A percentile compares a stretch with the other conserved stretches of the same genome.
Conservation (phyloP, 306 rosid genomes). For the Vigna radiata region DNA sequence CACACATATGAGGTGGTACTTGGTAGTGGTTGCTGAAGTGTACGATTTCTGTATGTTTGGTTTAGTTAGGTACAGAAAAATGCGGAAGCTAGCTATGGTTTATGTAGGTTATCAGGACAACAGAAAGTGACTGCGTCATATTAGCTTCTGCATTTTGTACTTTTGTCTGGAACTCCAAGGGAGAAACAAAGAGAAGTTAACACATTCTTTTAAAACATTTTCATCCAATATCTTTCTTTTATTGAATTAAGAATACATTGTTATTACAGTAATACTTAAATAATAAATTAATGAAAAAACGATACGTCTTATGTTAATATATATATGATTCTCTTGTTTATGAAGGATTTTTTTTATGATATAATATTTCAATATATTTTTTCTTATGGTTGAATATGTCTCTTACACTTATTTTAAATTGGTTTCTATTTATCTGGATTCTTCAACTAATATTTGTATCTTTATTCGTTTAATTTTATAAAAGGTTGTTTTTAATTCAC, state of each 20-base stretch:
- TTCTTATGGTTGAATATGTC: too few relatives aligned
- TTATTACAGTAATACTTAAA: too few relatives aligned
- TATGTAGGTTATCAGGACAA: background rate
- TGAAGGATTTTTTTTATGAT: background rate
- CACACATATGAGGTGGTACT: background rate
- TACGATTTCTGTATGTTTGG: slow-evolving; percentile 44
- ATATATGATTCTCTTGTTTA: background rate
- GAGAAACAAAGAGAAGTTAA: background rate
- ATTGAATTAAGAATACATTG: too few relatives aligned
- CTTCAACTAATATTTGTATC: too few relatives aligned
- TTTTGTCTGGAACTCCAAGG: background rate
- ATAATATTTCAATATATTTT: background rate
- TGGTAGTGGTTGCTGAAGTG: slow-evolving; percentile 27
- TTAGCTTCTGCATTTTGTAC: background rate
- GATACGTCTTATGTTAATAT: too few relatives aligned
- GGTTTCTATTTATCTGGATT: too few relatives aligned
- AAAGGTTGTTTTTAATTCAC: too few relatives aligned
- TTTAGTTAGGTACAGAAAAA: slow-evolving; percentile 44
- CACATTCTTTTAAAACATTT: too few relatives aligned
- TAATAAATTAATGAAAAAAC: too few relatives aligned
- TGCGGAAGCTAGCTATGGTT: slow-evolving; percentile 34
- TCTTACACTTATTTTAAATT: too few relatives aligned
- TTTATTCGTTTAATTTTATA: too few relatives aligned
- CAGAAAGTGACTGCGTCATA: slow-evolving; percentile 37
- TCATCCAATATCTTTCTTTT: too few relatives aligned